Conservation (phyloP, 345 rosid species). For the Rhodomyrtus tomentosa region DNA sequence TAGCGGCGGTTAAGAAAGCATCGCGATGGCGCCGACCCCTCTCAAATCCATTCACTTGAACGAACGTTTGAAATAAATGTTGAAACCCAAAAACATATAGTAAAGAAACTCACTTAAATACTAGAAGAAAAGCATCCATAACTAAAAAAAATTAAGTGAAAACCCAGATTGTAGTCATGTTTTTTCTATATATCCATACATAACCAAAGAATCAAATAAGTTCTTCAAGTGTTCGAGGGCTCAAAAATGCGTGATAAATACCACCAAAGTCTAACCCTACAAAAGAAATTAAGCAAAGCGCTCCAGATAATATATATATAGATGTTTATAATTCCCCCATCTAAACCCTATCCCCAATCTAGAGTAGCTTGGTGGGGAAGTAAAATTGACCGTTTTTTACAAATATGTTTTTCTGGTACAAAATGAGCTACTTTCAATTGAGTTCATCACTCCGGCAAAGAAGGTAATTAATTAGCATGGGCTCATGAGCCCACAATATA, state of each 20-base stretch:
- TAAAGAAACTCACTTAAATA: not conserved
- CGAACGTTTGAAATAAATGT: not conserved
- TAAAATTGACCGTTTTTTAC: not conserved
- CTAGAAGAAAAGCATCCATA: not conserved
- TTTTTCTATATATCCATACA: not conserved
- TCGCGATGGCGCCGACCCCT: not conserved
- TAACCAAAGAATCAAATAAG: not conserved
- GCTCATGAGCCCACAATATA: not conserved
- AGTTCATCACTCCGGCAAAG: not conserved
- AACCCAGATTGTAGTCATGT: not conserved
- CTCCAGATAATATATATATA: not conserved
- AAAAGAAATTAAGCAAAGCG: not conserved
- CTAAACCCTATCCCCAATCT: not conserved
- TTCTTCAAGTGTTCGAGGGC: not conserved
- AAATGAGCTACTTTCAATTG: conserved; percentile 8
- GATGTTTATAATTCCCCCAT: not conserved
- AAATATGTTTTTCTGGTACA: not conserved
- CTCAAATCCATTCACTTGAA: not conserved
- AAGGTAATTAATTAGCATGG: not conserved
- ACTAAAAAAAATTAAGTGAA: not conserved
- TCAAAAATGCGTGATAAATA: not conserved
- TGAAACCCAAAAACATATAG: not conserved
- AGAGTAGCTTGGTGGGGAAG: not conserved
- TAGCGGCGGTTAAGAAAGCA: rapidly evolving
- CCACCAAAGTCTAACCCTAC: not conserved